phyloP scores from a whole-genome alignment of 805 yeast species.

The Wickerhamiella hasegawae region DNA sequence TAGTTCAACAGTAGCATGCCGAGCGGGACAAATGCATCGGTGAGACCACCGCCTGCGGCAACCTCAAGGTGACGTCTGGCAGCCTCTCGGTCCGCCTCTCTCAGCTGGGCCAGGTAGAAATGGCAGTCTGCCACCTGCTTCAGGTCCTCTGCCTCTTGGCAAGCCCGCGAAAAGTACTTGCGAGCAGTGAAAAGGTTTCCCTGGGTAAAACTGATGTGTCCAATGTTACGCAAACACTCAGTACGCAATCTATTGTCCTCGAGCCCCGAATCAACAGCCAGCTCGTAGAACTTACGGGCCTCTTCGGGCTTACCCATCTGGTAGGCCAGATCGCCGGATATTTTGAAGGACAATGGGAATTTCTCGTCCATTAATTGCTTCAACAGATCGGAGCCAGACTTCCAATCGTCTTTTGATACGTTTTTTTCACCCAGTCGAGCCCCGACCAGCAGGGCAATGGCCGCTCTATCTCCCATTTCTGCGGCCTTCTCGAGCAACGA shows the following conservation, averaged over 20 bases:
- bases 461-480: constrained; percentile 67
- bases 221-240: constrained; percentile 51
- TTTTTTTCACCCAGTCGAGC: constrained; percentile 34
- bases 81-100: constrained; percentile 44
- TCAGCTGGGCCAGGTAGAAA: constrained; percentile 57
- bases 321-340: constrained; percentile 63
- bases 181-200: constrained; percentile 39
- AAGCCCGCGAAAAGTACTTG: constrained; percentile 41
- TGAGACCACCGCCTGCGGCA: constrained; percentile 63
- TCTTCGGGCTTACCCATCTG: constrained; percentile 27
- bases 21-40: constrained; percentile 56
- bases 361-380: constrained; percentile 37
- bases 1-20: constrained; percentile 73
- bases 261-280: constrained; percentile 33
- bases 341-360: constrained; percentile 62
- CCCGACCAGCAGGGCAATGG: constrained; percentile 58
- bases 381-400: constrained; percentile 47
- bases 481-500: constrained; percentile 71
- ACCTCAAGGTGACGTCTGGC: constrained; percentile 59
- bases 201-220: constrained; percentile 41
- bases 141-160: constrained; percentile 37
- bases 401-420: constrained; percentile 36
- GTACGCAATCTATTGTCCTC: constrained; percentile 40
- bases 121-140: constrained; percentile 52
- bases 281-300: constrained; percentile 43